Conservation (phyloP, 192 early-diverging fungal genomes). For the Cetraspora pellucida region DNA sequence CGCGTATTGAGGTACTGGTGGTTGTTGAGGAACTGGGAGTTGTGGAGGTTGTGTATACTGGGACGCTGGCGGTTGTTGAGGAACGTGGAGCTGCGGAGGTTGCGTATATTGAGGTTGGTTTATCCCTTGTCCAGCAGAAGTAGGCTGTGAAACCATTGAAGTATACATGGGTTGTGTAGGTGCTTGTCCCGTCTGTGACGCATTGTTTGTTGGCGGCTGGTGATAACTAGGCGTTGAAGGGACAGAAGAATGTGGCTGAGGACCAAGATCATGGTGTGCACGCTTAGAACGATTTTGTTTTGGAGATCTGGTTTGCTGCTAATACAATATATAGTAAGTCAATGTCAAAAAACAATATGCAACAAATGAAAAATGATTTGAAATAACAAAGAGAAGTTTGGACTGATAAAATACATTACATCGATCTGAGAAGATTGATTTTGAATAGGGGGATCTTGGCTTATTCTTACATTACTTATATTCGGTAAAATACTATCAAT, state of each 20-base stretch:
- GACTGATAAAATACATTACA: conserved; percentile 19
- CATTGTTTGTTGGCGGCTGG: not conserved
- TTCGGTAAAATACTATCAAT: conserved; percentile 22
- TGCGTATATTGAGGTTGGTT: conserved; percentile 11
- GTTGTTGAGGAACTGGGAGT: too few relatives aligned
- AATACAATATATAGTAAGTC: not conserved
- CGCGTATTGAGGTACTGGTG: conserved; percentile 29
- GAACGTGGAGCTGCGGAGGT: too few relatives aligned
- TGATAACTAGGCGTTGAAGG: too few relatives aligned
- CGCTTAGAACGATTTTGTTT: not conserved
- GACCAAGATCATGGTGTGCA: not conserved
- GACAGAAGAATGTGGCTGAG: too few relatives aligned
- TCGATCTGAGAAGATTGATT: conserved; percentile 3
- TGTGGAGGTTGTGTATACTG: too few relatives aligned
- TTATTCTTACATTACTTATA: conserved; percentile 27
- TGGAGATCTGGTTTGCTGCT: not conserved
- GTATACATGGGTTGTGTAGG: conserved; percentile 1
- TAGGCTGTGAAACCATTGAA: conserved; percentile 41
- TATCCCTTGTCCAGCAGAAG: conserved; percentile 31
- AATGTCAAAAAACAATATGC: not conserved
- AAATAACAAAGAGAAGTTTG: not conserved
- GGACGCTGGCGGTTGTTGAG: too few relatives aligned
- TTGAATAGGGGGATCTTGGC: not conserved
- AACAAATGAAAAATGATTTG: not conserved
- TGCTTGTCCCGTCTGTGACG: conserved; percentile 1